These are phyloP conservation scores for Backusella westeae DNA, from an alignment of 192 early-diverging fungal species.

Conservation along the genomic window DNA sequence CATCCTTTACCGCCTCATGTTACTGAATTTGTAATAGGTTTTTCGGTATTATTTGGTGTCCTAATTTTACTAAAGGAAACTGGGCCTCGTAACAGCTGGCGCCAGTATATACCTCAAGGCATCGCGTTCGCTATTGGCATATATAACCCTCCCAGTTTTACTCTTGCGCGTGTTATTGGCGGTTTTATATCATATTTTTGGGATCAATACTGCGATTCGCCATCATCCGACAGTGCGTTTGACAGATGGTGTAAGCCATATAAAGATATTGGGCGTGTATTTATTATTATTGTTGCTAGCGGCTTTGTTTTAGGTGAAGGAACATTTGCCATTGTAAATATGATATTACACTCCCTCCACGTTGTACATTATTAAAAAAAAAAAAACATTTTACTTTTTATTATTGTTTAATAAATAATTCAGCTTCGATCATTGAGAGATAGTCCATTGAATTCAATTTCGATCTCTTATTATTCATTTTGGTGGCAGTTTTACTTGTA, in stretches of 20 bases:
- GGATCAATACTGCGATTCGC: conserved; percentile 44
- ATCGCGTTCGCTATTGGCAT: conserved; percentile 81
- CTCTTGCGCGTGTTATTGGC: conserved; percentile 65
- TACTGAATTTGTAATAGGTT: conserved; percentile 53
- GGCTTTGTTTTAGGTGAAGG: conserved; percentile 81
- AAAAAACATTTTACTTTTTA: background rate
- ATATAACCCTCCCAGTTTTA: conserved; percentile 77
- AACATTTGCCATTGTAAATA: conserved; percentile 63
- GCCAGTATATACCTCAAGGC: conserved; percentile 59
- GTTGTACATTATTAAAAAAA: conserved; percentile 35
- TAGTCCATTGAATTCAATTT: background rate
- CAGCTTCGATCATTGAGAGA: background rate
- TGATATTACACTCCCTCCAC: conserved; percentile 38
- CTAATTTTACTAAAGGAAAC: conserved; percentile 29
- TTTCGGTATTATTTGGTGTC: conserved; percentile 50
- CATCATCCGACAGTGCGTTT: background rate
- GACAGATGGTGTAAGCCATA: conserved; percentile 12
- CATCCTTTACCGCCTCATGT: conserved; percentile 66
- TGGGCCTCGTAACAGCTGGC: conserved; percentile 35
- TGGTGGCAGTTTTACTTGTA: background rate
- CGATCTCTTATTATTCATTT: background rate
- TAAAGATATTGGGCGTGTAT: conserved; percentile 43
- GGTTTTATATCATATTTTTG: conserved; percentile 49
- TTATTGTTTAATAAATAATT: background rate
- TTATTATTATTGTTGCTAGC: conserved; percentile 70